Evolutionary conservation across 352 stramenopile genomes (phyloP), one percentile per base, ranked within the genome.

Genomic region (Phytophthora cryptogea): DNA sequence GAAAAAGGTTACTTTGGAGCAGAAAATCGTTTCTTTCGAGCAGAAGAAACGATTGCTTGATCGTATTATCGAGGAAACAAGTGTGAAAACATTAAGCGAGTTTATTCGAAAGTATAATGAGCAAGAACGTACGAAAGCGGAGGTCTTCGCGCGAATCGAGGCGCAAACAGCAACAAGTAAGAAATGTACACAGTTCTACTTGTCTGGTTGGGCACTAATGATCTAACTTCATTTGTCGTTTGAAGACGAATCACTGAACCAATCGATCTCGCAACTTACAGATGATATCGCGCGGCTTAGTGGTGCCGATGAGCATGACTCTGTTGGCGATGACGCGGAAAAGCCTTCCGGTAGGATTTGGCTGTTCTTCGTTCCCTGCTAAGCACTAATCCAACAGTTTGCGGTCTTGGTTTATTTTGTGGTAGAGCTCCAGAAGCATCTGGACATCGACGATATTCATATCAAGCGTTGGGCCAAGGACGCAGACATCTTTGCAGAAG

Each of bases 1-100:
- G 39, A 84, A 86, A 40, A 80, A 74, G 37, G 52, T 78, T 37
- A 86, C 46, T 41, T 50, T 89, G 47, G 80, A 89, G 57, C 77
- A 88, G 48, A 86, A 86, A 26, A 67, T 80, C 3, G 66, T 88
- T 31, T 86, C 80, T 16, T 88, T 90, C 26, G 76, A 90, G 66
- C 76, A 90, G 45, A 90, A 90, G 43, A 86, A 86, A 54, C 36
- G 59, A n/a, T 48, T 85, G 4, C 66, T 90, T n/a, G 78, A 90
- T 45, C 66, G 68, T 16, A 72, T 90, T 47, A 63, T 86, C 13
- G 45, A 79, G 40, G 74, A 86, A 32, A 84, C 74, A 32, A 68
- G 59, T 27, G 68, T 83, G 9, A 53, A 68, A 31, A 83, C 78
- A n/a, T 40, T 90, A n/a, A 67, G 74, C 27, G 78, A 87, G 20